Evolutionary conservation across 202 grass and related monocot genomes (phyloP), one percentile per base, ranked within the genome.

Genomic region (Brachypodium distachyon): DNA sequence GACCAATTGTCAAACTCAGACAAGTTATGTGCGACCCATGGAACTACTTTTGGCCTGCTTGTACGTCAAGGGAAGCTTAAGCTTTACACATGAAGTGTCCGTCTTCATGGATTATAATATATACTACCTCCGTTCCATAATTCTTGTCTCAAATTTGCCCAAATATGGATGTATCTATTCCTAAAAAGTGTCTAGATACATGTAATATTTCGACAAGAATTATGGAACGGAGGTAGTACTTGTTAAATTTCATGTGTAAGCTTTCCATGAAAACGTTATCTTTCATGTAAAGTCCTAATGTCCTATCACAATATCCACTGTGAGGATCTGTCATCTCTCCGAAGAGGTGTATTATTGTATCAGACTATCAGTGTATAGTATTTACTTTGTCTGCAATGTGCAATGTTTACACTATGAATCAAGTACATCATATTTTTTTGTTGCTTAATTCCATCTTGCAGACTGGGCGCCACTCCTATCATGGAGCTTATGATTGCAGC

Each of bases 401-500:
- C 29, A 44, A 19, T 49, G 3, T 18, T 38, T 68, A 46, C 48
- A 41, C 31, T 56, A 26, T 64, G 44, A 47, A 33, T 46, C 73
- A 48, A 67, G 21, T 63, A 33, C 18, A 21, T 11, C 55, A 27
- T 70, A 16, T 38, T 83, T 13, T 3, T 34, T 67, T 59, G 18
- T 78, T 81, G 11, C 29, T 86, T 79, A 59, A 87, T 74, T 26
- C 25, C 13, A 69, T 67, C 56, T 76, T 59, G 56, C 82, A 99
- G 96, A 87, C 75, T 99, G 60, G 96, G 96, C 44, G 85, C 90
- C 53, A 99, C 90, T 56, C 96, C 96, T 66, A 61, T 96, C 56
- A 99, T 99, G 92, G 96, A 99, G 51, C 87, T 99, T 77, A 99
- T 99, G 96, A 99, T 93, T 90, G 92, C 89, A 63, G 81, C 92